These are phyloP conservation scores for Phytophthora lateralis DNA, from an alignment of 352 stramenopile genomes.

Conservation along the genomic window DNA sequence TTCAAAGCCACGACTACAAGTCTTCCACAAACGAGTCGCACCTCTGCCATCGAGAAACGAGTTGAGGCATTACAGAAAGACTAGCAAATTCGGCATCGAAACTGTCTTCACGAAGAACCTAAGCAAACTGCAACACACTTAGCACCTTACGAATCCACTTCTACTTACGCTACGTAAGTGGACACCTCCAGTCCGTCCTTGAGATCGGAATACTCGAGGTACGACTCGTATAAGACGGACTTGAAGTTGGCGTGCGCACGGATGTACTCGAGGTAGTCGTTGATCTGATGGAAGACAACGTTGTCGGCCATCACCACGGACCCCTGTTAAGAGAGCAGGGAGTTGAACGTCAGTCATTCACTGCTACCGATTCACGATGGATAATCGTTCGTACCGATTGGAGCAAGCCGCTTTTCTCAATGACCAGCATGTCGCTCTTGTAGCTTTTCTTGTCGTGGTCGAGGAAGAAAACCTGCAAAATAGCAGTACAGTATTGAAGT, in stretches of 20 bases:
- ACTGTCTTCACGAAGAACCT: not conserved
- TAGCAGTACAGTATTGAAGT: not conserved
- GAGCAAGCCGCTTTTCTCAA: slow-evolving; percentile 38
- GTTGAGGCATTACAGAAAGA: not conserved
- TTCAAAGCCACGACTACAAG: slow-evolving; percentile 13
- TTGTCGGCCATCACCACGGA: slow-evolving; percentile 51
- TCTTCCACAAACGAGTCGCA: slow-evolving; percentile 8
- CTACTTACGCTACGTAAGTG: slow-evolving; percentile 25
- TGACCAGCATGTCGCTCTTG: slow-evolving; percentile 37
- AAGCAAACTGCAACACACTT: not conserved
- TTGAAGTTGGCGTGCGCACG: slow-evolving; percentile 32
- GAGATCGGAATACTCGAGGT: slow-evolving; percentile 42
- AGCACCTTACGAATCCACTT: not conserved
- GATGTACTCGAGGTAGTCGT: slow-evolving; percentile 51
- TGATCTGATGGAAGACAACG: slow-evolving; percentile 35
- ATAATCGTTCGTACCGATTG: slow-evolving; percentile 21
- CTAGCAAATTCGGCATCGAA: not conserved
- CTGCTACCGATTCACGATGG: not conserved
- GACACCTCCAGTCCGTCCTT: slow-evolving; percentile 47
- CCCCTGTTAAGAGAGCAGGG: slow-evolving; percentile 19
- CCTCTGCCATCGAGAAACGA: slow-evolving; percentile 3
- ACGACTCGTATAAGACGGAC: slow-evolving; percentile 44
- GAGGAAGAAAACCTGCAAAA: slow-evolving; percentile 44
- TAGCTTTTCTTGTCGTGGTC: slow-evolving; percentile 43
- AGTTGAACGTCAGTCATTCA: not conserved